Evolutionary conservation across 2,329 filamentous ascomycete species (phyloP).

Genomic region (Penicillium paneum): DNA sequence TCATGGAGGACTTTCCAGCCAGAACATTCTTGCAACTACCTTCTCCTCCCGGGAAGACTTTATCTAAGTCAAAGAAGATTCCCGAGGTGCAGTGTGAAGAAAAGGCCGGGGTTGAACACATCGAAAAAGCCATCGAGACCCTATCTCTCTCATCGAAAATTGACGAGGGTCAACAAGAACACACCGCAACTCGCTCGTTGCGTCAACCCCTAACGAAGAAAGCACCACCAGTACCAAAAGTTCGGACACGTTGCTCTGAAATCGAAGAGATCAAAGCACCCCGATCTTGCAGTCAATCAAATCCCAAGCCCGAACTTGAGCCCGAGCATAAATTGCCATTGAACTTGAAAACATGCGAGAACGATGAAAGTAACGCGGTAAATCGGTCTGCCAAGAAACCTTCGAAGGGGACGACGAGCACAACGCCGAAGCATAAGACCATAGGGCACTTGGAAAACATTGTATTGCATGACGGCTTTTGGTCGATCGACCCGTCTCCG

Average conservation of each 20-base stretch:
- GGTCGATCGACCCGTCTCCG: slow-evolving; percentile 17
- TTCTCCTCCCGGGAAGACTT: background rate
- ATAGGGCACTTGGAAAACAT: slow-evolving; percentile 21
- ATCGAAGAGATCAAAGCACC: background rate
- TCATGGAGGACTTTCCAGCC: background rate
- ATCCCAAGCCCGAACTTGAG: background rate
- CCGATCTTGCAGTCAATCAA: background rate
- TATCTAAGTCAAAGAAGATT: background rate
- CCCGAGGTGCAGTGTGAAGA: background rate
- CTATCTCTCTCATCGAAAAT: slow-evolving; percentile 14
- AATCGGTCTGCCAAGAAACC: background rate
- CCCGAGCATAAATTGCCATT: background rate
- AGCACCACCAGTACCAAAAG: background rate
- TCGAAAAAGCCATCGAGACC: slow-evolving; percentile 22
- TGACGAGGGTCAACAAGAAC: background rate
- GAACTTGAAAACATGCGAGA: background rate
- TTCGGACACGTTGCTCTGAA: background rate
- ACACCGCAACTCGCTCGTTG: background rate
- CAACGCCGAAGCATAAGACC: background rate
- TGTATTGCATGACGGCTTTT: slow-evolving; percentile 23
- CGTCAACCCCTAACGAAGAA: background rate
- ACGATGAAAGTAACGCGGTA: background rate
- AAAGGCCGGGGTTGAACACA: slow-evolving; percentile 9
- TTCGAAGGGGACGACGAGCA: background rate
- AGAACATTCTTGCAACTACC: background rate